These are phyloP conservation scores for Trypanosoma melophagium DNA, from an alignment of 208 protist species.

Conservation along the genomic window DNA sequence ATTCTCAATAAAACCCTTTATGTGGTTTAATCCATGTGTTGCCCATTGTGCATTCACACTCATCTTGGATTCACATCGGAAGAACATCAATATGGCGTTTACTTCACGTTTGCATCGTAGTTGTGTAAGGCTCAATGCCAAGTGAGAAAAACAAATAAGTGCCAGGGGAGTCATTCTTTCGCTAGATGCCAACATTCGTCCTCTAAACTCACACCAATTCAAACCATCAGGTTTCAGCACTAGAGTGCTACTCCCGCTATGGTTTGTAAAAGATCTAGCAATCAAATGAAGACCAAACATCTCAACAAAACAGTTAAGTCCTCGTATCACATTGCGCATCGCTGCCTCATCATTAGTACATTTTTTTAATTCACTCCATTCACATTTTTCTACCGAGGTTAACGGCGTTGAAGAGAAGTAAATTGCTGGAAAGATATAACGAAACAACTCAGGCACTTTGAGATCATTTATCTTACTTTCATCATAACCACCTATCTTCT, in stretches of 20 bases:
- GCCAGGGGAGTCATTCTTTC: slow-evolving; percentile 41
- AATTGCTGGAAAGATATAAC: slow-evolving; percentile 24
- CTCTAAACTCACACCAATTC: slow-evolving; percentile 60
- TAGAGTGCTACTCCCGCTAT: slow-evolving; percentile 4
- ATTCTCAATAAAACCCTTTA: slow-evolving; percentile 6
- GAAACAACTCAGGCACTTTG: slow-evolving; percentile 29
- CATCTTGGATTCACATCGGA: slow-evolving; percentile 35
- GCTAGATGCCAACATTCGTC: slow-evolving; percentile 33
- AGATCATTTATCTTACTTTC: background rate
- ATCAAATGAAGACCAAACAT: slow-evolving; percentile 65
- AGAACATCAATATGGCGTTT: slow-evolving; percentile 42
- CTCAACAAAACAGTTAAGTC: slow-evolving; percentile 68
- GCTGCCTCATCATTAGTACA: slow-evolving; percentile 32
- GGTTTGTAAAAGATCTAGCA: background rate
- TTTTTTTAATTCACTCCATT: slow-evolving; percentile 30
- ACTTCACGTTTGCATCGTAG: slow-evolving; percentile 44
- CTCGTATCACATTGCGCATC: slow-evolving; percentile 44
- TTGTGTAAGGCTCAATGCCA: slow-evolving; percentile 45
- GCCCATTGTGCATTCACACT: slow-evolving; percentile 24
- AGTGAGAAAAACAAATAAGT: slow-evolving; percentile 41
- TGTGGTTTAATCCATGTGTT: slow-evolving; percentile 13
- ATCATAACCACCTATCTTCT: too few species aligned
- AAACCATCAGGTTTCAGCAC: slow-evolving; percentile 53
- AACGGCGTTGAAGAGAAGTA: slow-evolving; percentile 1
- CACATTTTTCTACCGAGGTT: slow-evolving; percentile 29